phyloP scores from a whole-genome alignment of 345 rosid genomes.

The Citrus australasica region DNA sequence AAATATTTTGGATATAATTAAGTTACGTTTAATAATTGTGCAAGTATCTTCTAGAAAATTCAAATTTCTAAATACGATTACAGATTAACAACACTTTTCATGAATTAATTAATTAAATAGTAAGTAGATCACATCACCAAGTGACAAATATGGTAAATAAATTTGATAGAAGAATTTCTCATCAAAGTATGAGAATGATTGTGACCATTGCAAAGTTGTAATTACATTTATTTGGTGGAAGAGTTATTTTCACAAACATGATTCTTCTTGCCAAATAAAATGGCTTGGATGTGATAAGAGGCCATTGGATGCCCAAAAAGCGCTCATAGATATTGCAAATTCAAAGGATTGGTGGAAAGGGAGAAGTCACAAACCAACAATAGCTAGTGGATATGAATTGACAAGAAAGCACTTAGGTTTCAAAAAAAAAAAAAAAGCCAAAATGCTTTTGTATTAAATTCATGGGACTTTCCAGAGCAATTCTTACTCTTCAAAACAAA shows the following conservation, averaged over 20 bases:
- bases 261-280: neutral
- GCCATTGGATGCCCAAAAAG: conserved; percentile 5
- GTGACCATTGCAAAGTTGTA: neutral
- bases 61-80: neutral
- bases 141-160: neutral
- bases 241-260: neutral
- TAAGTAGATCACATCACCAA: neutral
- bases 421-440: neutral
- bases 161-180: no score
- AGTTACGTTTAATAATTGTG: neutral
- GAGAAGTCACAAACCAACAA: neutral
- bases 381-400: neutral
- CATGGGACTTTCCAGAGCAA: neutral
- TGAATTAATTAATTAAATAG: neutral
- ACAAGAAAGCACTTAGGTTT: neutral
- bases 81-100: neutral
- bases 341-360: conserved; percentile 3
- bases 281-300: neutral
- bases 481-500: neutral
- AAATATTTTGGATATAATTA: neutral
- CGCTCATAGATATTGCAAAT: neutral
- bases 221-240: neutral
- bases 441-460: conserved; percentile 10
- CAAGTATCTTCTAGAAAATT: neutral
- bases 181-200: neutral